Evolutionary conservation across 1,284 basidiomycete genomes (phyloP), one percentile per base, ranked within the genome.

Genomic region (Tilletia indica): DNA sequence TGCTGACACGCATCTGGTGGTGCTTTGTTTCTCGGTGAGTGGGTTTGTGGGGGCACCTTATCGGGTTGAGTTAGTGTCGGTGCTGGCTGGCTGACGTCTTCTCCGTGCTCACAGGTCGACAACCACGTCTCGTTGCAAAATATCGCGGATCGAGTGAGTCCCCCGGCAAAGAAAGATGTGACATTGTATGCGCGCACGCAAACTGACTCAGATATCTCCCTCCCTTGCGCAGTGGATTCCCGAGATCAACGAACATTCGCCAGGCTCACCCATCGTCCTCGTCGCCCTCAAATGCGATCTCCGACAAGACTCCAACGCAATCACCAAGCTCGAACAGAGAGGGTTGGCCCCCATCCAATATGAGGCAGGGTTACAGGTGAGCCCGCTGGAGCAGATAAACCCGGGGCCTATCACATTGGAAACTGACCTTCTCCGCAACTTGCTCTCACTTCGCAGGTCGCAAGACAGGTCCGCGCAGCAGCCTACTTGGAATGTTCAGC

Each of bases 401-500:
- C n/a, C n/a, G n/a, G n/a, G n/a, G n/a, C n/a, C n/a, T n/a, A n/a
- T n/a, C n/a, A n/a, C n/a, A n/a, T n/a, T n/a, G n/a, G n/a, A n/a
- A n/a, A n/a, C n/a, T n/a, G n/a, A n/a, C n/a, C n/a, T n/a, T n/a
- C n/a, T n/a, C n/a, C n/a, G n/a, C n/a, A n/a, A n/a, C n/a, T n/a
- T n/a, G n/a, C n/a, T n/a, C n/a, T n/a, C n/a, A n/a, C n/a, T n/a
- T 6, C 25, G 4, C 87, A 86, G 61, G 90, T 97, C n/a, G 93
- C 94, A 14, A 89, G 89, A 77, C 93, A 97, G 82, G 97, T 99
- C 72, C 93, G 93, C 25, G 95, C 96, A n/a, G 91, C 89, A 64
- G 79, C 85, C 84, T 98, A 98, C 84, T 87, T 93, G 75, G 95
- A 99, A 86, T 99, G 96, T 86, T 93, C 91, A n/a, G 93, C 96